Percentiles rank a stretch among this genome's conserved stretches.
Evolutionary conservation across 805 yeast genomes (phyloP).

Genomic region (Sugiyamaella valdiviana): DNA sequence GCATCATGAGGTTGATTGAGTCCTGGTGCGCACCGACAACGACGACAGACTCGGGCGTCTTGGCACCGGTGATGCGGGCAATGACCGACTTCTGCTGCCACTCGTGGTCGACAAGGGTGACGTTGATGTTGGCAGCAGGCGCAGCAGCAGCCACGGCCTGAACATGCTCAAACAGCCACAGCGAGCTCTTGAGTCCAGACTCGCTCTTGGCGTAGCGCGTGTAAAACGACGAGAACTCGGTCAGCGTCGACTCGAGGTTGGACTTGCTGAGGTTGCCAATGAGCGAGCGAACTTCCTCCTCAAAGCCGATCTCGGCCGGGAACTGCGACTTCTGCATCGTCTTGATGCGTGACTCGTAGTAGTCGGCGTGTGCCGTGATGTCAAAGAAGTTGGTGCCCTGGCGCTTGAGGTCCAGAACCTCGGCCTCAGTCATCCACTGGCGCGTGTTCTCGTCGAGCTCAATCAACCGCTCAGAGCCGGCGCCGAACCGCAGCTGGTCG

Average conservation of each 20-base stretch:
- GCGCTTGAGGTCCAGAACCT: conserved; percentile 40
- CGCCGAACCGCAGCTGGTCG: not conserved
- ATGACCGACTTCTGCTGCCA: conserved; percentile 80
- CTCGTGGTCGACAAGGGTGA: conserved; percentile 51
- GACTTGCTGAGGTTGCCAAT: conserved; percentile 41
- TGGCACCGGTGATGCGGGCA: conserved; percentile 44
- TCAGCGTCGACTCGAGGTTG: conserved; percentile 48
- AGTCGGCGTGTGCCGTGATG: conserved; percentile 43
- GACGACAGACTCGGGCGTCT: conserved; percentile 43
- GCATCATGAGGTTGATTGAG: conserved; percentile 68
- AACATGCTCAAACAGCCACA: conserved; percentile 57
- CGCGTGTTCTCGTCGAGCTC: not conserved
- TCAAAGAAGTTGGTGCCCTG: conserved; percentile 56
- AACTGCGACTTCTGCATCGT: conserved; percentile 32
- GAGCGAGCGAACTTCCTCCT: conserved; percentile 38
- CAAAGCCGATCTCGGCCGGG: conserved; percentile 43
- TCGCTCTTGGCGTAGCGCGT: conserved; percentile 72
- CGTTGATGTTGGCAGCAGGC: conserved; percentile 33
- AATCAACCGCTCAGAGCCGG: not conserved
- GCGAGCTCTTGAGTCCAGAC: conserved; percentile 62
- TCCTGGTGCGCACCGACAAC: conserved; percentile 90
- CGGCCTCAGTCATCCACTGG: conserved; percentile 36
- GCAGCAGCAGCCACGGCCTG: conserved; percentile 26
- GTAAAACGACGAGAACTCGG: conserved; percentile 59
- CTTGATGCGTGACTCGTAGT: conserved; percentile 7